These are phyloP conservation scores for Powellomyces hirtus DNA, from an alignment of 192 early-diverging fungal genomes.

Conservation along the genomic window DNA sequence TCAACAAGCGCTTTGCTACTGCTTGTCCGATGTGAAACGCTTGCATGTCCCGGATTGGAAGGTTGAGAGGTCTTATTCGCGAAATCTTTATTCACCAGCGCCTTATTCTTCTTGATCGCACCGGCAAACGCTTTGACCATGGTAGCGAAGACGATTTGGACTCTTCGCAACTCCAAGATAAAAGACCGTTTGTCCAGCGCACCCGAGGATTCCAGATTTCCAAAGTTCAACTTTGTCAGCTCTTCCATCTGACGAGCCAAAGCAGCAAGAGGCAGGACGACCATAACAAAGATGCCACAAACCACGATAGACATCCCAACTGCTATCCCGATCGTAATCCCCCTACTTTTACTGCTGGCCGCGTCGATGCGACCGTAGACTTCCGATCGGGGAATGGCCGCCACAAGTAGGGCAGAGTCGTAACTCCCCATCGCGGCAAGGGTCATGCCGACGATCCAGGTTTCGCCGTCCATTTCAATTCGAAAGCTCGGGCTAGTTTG, in stretches of 20 bases:
- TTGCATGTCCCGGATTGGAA: too few species aligned
- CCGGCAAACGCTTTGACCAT: constrained; percentile 24
- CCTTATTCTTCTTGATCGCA: constrained; percentile 17
- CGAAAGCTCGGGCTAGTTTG: too few species aligned
- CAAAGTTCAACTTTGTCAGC: constrained; percentile 19
- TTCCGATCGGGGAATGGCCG: background rate
- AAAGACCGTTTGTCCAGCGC: background rate
- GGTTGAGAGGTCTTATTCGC: too few species aligned
- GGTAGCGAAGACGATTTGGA: constrained; percentile 6
- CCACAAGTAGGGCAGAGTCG: background rate
- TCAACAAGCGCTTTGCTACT: too few species aligned
- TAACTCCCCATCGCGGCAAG: background rate
- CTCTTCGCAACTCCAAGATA: constrained; percentile 20
- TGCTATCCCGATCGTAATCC: constrained; percentile 9
- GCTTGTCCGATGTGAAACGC: too few species aligned
- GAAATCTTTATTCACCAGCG: too few species aligned
- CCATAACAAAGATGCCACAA: constrained; percentile 1
- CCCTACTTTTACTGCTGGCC: background rate
- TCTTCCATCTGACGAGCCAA: constrained; percentile 3
- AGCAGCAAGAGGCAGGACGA: constrained; percentile 5
- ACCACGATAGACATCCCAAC: constrained; percentile 7
- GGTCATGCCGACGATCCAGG: background rate
- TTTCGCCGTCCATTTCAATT: too few species aligned
- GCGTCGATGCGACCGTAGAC: constrained; percentile 10
- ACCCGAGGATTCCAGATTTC: constrained; percentile 2